phyloP scores from a whole-genome alignment of 371 early-diverging fungal genomes.

The Batkoa obscura region DNA sequence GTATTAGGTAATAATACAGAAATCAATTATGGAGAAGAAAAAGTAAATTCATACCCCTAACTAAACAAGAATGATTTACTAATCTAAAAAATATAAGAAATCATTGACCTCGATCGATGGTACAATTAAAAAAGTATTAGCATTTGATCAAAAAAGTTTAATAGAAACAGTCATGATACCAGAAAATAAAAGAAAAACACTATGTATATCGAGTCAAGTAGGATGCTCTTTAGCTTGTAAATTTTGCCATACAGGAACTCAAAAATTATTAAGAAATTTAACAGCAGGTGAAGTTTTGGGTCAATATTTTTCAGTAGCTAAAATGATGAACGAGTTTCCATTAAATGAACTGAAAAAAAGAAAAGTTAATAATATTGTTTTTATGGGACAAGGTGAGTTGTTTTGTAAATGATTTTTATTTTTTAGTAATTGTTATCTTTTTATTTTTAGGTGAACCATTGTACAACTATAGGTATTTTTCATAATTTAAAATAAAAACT shows the following conservation, averaged over 20 bases:
- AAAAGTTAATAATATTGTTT: constrained; percentile 61
- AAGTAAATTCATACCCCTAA: constrained; percentile 15
- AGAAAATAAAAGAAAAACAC: constrained; percentile 43
- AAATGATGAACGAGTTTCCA: constrained; percentile 32
- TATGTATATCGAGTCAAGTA: constrained; percentile 77
- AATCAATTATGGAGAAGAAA: constrained; percentile 37
- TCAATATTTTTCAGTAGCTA: constrained; percentile 60
- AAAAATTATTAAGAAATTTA: constrained; percentile 56
- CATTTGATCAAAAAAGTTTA: constrained; percentile 30
- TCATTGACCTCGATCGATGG: constrained; percentile 21
- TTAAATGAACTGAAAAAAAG: constrained; percentile 17
- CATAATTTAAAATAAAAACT: too few relatives aligned
- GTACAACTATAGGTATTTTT: constrained; percentile 44
- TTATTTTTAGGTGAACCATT: too few relatives aligned
- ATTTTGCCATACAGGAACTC: constrained; percentile 88
- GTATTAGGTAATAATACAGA: constrained; percentile 23
- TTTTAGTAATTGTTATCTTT: too few relatives aligned
- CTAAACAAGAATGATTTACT: not conserved
- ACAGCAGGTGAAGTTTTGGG: constrained; percentile 69
- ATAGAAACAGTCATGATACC: constrained; percentile 53
- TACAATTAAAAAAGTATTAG: constrained; percentile 34
- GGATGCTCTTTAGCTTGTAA: constrained; percentile 75
- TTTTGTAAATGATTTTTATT: too few relatives aligned
- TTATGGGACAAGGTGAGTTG: constrained; percentile 88
- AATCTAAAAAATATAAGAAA: not conserved